Evolutionary conservation across 2,329 filamentous ascomycete species (phyloP), one percentile per base, ranked within the genome.

Genomic region (Pestalotiopsis sp.): DNA sequence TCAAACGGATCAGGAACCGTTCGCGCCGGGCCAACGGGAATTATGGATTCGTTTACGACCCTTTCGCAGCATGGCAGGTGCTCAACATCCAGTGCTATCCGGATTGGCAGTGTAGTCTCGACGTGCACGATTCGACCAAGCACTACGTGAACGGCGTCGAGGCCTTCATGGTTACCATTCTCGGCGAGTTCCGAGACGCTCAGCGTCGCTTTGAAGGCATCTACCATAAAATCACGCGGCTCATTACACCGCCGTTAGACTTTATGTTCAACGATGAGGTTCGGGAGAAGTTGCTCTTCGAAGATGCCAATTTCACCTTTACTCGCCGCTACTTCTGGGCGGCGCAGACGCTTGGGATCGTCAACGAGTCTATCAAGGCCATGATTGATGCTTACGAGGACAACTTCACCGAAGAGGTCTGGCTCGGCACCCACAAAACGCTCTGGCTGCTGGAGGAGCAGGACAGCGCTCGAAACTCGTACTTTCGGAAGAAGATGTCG

Each of bases 361-460:
- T 62, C n/a, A 62, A 62, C n/a, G 59, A 62, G 11, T 38, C 30
- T 13, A 62, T 62, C 59, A 44, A 39, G 59, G 30, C 59, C 20
- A 62, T 62, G 26, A 62, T 62, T 39, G 38, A 62, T 39, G 59
- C 59, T 3, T 62, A 62, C 6, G 38, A 38, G 20, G 38, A 62
- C 17, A 62, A 38, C 13, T 62, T 62, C 59, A 62, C 59, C 14
- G 59, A 62, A 22, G 59, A 62, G 26, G 30, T 62, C 59, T 62
- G 59, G 59, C 59, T 39, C 6, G 59, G 59, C 30, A 38, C 30
- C 38, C 59, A 39, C 14, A 38, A 38, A 11, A 62, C 59, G 14
- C 30, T 62, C 2, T 62, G 30, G 30, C n/a, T 39, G 59, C 38
- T 62, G 10, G 30, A 38, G 14, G 30, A 38, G 11, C 30, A 38